Base-by-base conservation (phyloP, 1,139 yeast genomes). In the Hanseniaspora gamundiae region DNA sequence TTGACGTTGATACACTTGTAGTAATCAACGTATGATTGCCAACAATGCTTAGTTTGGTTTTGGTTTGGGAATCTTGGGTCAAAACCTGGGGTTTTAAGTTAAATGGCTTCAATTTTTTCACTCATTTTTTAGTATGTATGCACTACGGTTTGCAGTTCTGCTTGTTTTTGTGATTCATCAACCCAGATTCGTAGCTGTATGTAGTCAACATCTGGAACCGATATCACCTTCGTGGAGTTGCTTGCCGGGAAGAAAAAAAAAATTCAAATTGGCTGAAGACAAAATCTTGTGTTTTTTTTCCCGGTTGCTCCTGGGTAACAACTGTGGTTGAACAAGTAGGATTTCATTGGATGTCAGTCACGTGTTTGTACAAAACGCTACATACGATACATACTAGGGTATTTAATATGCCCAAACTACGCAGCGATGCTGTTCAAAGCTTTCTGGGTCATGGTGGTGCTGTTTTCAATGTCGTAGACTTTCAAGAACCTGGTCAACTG, bases 1-100 rank as follows among this genome's bases (percentile, higher is more conserved):
- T 88, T 88, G 56, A 88, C 87, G 61, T 80, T 82, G 65, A 91
- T 78, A 73, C 98, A 91, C 70, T 87, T 88, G 81, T 84, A 91
- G 80, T 88, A 91, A 70, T 91, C 98, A 60, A 91, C 86, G 73
- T 88, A 91, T 55, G 93, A 76, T 73, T 88, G 97, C 78, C 93
- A 93, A 76, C 98, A 88, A 75, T 88, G 95, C 73, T 83, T 87
- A 60, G 95, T 83, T 70, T 88, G 98, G 78, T 88, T 91, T 68
- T 79, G 88, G 74, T 85, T 79, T 57, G 98, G 97, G 80, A 85
- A 86, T 69, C 95, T 80, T 60, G 94, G 82, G 69, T 84, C 91
- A 70, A 81, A 83, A 62, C 84, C 91, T 52, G 86, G 91, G 51
- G 94, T 83, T 56, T 78, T 84, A 64, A 83, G 73, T 55, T 43